Evolutionary conservation across 495 filamentous ascomycete species (phyloP).

Genomic region (Lepraria neglecta): DNA sequence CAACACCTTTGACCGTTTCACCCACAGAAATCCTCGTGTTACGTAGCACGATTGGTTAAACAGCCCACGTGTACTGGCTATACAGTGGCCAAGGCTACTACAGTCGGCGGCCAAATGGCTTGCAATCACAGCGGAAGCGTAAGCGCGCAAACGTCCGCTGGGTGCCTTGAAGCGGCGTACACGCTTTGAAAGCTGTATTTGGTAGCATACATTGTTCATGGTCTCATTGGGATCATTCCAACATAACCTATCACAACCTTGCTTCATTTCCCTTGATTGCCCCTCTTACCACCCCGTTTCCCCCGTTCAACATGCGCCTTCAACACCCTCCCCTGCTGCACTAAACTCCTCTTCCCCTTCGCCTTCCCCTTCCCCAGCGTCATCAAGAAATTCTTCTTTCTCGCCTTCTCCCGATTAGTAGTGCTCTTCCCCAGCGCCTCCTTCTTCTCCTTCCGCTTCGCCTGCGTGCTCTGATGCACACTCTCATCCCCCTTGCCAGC

Average conservation of each 20-base stretch:
- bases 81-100: no score
- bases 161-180: no score
- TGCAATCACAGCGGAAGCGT: no score
- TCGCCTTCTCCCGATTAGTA: conserved; percentile 95
- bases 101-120: no score
- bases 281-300: conserved; percentile 77
- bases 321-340: conserved; percentile 69
- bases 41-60: no score
- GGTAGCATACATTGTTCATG: background rate
- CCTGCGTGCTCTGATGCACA: conserved; percentile 75
- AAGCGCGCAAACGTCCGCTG: no score
- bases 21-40: no score
- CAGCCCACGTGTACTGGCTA: no score
- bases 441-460: conserved; percentile 76
- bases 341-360: conserved; percentile 88
- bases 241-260: no score
- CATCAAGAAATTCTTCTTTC: conserved; percentile 98
- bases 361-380: conserved; percentile 87
- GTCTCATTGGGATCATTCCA: background rate
- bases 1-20: no score
- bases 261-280: conserved; percentile 48
- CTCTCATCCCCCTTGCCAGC: conserved; percentile 66
- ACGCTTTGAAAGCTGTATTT: background rate
- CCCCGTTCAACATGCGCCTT: conserved; percentile 74
- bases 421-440: conserved; percentile 82